phyloP scores from a whole-genome alignment of 1,139 yeast genomes.

The Kurtzmaniella quercitrusa region DNA sequence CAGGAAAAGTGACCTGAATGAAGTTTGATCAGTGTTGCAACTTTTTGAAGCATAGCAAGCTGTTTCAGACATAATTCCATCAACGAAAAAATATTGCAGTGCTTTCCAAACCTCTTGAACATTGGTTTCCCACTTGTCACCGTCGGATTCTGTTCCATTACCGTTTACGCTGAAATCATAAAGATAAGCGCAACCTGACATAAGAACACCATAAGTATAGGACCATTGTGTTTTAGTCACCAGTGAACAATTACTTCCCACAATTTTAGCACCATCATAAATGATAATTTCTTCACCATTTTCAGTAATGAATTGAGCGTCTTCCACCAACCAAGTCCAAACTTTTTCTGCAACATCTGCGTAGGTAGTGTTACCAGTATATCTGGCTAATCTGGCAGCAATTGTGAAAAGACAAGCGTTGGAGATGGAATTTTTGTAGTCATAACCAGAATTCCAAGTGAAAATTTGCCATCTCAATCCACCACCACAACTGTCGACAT shows the following conservation, averaged over 20 bases:
- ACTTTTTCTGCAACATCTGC: constrained; percentile 61
- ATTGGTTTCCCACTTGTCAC: constrained; percentile 54
- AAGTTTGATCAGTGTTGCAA: constrained; percentile 74
- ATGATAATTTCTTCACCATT: constrained; percentile 37
- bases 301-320: constrained; percentile 41
- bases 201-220: constrained; percentile 71
- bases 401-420: constrained; percentile 76
- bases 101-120: constrained; percentile 49
- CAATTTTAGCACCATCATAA: constrained; percentile 69
- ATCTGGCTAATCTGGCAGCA: constrained; percentile 75
- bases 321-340: constrained; percentile 63
- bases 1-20: constrained; percentile 71
- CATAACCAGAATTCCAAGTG: constrained; percentile 71
- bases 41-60: constrained; percentile 50
- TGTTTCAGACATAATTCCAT: constrained; percentile 56
- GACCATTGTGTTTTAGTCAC: constrained; percentile 62
- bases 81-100: constrained; percentile 42
- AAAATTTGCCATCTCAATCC: constrained; percentile 88
- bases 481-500: constrained; percentile 57
- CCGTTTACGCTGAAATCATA: constrained; percentile 50
- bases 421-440: constrained; percentile 74
- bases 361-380: constrained; percentile 61
- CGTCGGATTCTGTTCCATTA: constrained; percentile 16
- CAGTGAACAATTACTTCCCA: constrained; percentile 50
- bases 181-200: constrained; percentile 70